Percentiles rank a stretch among this genome's conserved stretches.
Conservation (phyloP, 2,329 filamentous ascomycete species). For the Exophiala viscosa region DNA sequence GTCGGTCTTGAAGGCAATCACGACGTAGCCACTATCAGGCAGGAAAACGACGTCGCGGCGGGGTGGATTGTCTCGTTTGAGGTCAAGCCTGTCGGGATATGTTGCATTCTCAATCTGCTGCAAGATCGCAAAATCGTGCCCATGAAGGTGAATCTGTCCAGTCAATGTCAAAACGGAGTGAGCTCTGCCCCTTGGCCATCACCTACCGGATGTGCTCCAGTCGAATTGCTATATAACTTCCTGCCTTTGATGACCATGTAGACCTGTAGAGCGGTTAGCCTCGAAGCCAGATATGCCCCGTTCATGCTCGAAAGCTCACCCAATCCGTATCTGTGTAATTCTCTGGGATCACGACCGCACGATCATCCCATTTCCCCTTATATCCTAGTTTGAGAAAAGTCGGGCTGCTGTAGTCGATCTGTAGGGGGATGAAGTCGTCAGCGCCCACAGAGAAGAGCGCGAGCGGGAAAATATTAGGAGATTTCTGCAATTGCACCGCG, state of each 20-base stretch:
- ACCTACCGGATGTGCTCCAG: slow-evolving; percentile 3
- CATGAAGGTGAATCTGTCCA: slow-evolving; percentile 63
- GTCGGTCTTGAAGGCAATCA: slow-evolving; percentile 51
- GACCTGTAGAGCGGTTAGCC: background rate
- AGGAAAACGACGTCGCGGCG: slow-evolving; percentile 66
- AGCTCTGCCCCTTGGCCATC: background rate
- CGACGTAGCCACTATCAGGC: slow-evolving; percentile 61
- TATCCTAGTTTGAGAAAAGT: background rate
- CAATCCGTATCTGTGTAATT: background rate
- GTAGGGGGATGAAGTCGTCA: background rate
- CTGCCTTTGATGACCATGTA: background rate
- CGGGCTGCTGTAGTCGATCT: background rate
- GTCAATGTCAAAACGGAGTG: slow-evolving; percentile 36
- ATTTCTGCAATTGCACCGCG: background rate
- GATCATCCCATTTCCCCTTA: background rate
- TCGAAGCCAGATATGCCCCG: too few species aligned
- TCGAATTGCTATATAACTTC: background rate
- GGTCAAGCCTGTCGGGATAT: slow-evolving; percentile 52
- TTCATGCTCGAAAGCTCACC: background rate
- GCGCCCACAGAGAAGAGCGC: background rate
- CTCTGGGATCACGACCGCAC: slow-evolving; percentile 1
- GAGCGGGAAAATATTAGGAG: background rate
- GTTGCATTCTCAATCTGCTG: slow-evolving; percentile 42
- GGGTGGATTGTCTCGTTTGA: slow-evolving; percentile 50
- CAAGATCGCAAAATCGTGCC: slow-evolving; percentile 64